Conservation (phyloP, 352 stramenopile genomes). For the Globisporangium radiosum region DNA sequence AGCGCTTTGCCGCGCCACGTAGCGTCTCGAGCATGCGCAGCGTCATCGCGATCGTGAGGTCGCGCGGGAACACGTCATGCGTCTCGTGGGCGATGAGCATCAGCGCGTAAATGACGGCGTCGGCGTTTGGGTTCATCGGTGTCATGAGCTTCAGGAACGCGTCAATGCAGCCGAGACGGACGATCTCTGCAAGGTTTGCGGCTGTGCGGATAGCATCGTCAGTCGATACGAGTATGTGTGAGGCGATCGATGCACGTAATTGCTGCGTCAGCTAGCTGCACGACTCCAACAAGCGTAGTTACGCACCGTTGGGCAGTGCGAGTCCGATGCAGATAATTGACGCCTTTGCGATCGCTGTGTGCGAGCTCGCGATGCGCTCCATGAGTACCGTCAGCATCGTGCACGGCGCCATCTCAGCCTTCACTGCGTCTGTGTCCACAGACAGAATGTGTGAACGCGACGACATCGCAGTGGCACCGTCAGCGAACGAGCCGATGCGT, state of each 20-base stretch:
- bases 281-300: background rate
- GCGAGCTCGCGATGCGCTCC: conserved; percentile 28
- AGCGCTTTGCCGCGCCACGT: conserved; percentile 56
- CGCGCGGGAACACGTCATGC: conserved; percentile 43
- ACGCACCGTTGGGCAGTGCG: conserved; percentile 46
- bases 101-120: conserved; percentile 46
- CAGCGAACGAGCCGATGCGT: background rate
- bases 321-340: conserved; percentile 50
- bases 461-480: too few relatives aligned
- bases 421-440: conserved; percentile 21
- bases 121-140: conserved; percentile 31
- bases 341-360: conserved; percentile 33
- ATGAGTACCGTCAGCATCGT: conserved; percentile 37
- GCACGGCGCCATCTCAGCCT: conserved; percentile 23
- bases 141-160: conserved; percentile 42
- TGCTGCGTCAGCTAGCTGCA: background rate
- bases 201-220: conserved; percentile 14
- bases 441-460: background rate
- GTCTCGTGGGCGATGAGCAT: conserved; percentile 54
- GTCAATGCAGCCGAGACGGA: conserved; percentile 47
- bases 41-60: conserved; percentile 25
- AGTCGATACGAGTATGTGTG: background rate
- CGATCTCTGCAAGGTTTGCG: conserved; percentile 47
- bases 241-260: background rate
- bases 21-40: conserved; percentile 55